Evolutionary conservation across 2,329 filamentous ascomycete species (phyloP).

Genomic region (Colletotrichum orbiculare): DNA sequence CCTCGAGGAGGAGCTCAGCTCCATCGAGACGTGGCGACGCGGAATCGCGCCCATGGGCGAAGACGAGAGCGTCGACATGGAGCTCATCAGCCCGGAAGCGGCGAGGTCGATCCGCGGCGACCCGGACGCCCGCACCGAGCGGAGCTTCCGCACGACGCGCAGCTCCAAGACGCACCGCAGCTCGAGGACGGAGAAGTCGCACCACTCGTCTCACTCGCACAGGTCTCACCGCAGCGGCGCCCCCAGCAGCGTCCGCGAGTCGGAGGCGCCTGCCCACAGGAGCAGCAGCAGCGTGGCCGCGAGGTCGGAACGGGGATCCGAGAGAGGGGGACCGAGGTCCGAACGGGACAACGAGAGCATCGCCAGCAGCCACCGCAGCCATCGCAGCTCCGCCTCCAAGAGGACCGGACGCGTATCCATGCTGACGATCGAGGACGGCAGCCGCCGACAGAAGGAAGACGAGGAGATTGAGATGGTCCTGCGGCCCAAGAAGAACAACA

Average conservation of each 20-base stretch:
- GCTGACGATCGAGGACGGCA: constrained; percentile 49
- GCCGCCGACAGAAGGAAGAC: constrained; percentile 47
- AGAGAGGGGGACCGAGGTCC: constrained; percentile 45
- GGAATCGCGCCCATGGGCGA: constrained; percentile 62
- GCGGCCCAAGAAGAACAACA: constrained; percentile 63
- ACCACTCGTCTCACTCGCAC: constrained; percentile 43
- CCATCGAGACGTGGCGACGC: constrained; percentile 69
- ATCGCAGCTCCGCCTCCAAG: constrained; percentile 43
- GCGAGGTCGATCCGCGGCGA: constrained; percentile 59
- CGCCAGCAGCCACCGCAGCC: constrained; percentile 50
- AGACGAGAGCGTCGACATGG: constrained; percentile 61
- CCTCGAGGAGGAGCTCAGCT: constrained; percentile 65
- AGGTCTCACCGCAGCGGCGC: constrained; percentile 42
- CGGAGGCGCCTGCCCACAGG: constrained; percentile 38
- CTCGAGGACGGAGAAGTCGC: constrained; percentile 42
- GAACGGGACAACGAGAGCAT: constrained; percentile 49
- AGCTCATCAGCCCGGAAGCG: constrained; percentile 68
- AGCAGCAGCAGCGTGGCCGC: constrained; percentile 30
- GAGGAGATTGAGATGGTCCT: constrained; percentile 51
- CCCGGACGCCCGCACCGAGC: constrained; percentile 51
- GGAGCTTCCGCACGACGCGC: constrained; percentile 47
- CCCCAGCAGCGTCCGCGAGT: constrained; percentile 33
- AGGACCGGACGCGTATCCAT: constrained; percentile 47
- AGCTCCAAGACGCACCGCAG: constrained; percentile 42
- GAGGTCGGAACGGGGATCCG: constrained; percentile 39